These are phyloP conservation scores for Alternaria triticimaculans DNA, from an alignment of 2,329 filamentous ascomycete species.

Conservation along the genomic window DNA sequence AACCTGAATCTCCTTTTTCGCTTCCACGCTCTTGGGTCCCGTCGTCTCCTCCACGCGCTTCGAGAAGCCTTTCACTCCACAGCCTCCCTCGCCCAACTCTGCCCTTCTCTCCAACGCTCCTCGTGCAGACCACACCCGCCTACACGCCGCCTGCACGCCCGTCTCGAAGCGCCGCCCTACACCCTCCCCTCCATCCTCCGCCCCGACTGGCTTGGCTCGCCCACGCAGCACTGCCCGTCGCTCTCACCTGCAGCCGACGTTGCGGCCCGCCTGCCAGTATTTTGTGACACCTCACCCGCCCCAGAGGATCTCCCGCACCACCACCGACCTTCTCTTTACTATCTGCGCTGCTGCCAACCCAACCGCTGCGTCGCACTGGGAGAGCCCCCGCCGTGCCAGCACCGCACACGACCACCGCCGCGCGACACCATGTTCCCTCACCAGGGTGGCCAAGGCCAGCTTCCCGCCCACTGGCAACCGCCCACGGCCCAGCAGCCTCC, in stretches of 20 bases:
- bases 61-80: slow-evolving; percentile 35
- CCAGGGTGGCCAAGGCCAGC: slow-evolving; percentile 46
- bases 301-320: slow-evolving; percentile 35
- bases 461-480: slow-evolving; percentile 49
- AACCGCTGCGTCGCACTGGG: slow-evolving; percentile 23
- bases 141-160: neutral
- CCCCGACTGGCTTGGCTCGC: slow-evolving; percentile 12
- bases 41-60: slow-evolving; percentile 42
- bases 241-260: slow-evolving; percentile 43
- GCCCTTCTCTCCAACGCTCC: neutral
- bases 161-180: neutral
- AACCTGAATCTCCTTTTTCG: slow-evolving; percentile 45
- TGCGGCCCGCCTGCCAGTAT: slow-evolving; percentile 35
- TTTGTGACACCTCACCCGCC: slow-evolving; percentile 42
- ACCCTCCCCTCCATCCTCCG: slow-evolving; percentile 3
- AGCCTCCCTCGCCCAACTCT: slow-evolving; percentile 9
- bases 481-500: slow-evolving; percentile 44
- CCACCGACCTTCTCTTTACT: slow-evolving; percentile 1
- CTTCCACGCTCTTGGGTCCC: slow-evolving; percentile 42
- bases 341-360: neutral
- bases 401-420: slow-evolving; percentile 17
- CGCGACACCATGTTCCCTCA: slow-evolving; percentile 43
- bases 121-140: neutral
- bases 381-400: slow-evolving; percentile 35
- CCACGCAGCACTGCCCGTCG: slow-evolving; percentile 20